These are phyloP conservation scores for Marasmius oreades DNA, from an alignment of 1,284 basidiomycete species.

Conservation along the genomic window DNA sequence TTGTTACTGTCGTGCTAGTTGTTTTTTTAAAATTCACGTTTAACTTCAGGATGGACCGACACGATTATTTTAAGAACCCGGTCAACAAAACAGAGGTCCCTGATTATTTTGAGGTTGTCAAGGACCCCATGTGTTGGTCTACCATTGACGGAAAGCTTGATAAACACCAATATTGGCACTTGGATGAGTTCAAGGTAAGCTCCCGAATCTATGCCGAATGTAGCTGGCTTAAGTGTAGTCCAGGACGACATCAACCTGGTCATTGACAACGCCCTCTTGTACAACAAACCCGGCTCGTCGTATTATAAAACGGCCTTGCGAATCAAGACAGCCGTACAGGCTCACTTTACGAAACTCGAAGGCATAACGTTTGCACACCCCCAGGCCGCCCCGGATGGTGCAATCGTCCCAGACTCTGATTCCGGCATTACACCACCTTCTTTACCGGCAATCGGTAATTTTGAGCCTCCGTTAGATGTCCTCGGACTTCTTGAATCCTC, in stretches of 20 bases:
- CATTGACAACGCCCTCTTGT: slow-evolving; percentile 81
- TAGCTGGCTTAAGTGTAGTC: not conserved
- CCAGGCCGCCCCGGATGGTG: not conserved
- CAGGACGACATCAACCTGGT: slow-evolving; percentile 85
- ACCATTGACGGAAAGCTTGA: slow-evolving; percentile 80
- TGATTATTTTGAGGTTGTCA: slow-evolving; percentile 89
- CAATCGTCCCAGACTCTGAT: not conserved
- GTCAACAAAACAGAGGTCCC: slow-evolving; percentile 82
- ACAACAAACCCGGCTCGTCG: slow-evolving; percentile 76
- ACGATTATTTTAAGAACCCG: slow-evolving; percentile 75
- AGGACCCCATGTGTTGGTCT: slow-evolving; percentile 88
- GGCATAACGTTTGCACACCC: not conserved
- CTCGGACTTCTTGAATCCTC: slow-evolving; percentile 53
- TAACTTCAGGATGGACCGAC: slow-evolving; percentile 63
- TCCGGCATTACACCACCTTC: not conserved
- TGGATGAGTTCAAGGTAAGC: slow-evolving; percentile 73
- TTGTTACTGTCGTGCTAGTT: slow-evolving; percentile 1
- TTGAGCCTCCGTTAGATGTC: slow-evolving; percentile 63
- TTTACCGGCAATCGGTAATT: slow-evolving; percentile 46
- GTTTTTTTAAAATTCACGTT: slow-evolving; percentile 10
- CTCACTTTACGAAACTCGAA: not conserved
- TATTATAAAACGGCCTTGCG: slow-evolving; percentile 74
- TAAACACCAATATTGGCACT: slow-evolving; percentile 72
- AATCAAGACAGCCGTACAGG: slow-evolving; percentile 56
- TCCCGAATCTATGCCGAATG: not conserved